A percentile compares a stretch with the other conserved stretches of the same genome.
These are phyloP conservation scores for Saussurea involucrata DNA, from an alignment of 129 eudicot genomes.

Conservation along the genomic window DNA sequence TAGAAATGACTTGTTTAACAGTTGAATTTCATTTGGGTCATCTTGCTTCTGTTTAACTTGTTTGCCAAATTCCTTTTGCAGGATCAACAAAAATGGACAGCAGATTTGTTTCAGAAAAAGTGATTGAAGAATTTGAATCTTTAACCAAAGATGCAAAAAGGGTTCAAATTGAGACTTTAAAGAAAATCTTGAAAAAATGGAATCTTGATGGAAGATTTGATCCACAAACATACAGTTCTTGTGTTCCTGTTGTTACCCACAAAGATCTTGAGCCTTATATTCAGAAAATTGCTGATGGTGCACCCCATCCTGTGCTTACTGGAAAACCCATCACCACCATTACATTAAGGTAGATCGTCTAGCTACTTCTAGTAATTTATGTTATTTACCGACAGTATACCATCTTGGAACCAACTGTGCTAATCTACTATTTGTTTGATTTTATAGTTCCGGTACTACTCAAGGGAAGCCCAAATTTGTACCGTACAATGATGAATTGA, in stretches of 20 bases:
- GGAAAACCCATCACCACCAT: conserved; percentile 63
- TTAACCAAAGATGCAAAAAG: conserved; percentile 71
- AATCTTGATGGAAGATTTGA: conserved; percentile 70
- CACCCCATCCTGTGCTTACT: conserved; percentile 56
- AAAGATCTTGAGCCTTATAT: conserved; percentile 81
- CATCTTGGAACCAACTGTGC: neutral
- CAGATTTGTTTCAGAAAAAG: conserved; percentile 45
- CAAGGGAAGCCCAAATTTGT: conserved; percentile 89
- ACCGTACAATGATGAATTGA: conserved; percentile 72
- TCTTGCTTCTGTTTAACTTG: conserved; percentile 1
- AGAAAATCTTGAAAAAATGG: conserved; percentile 60
- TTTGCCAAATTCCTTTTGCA: neutral
- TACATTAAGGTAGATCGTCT: conserved; percentile 51
- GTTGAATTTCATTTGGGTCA: neutral
- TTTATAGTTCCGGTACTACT: conserved; percentile 72
- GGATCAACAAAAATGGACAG: conserved; percentile 40
- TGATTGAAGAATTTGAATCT: conserved; percentile 68
- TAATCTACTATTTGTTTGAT: neutral
- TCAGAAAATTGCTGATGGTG: conserved; percentile 76
- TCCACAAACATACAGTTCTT: conserved; percentile 46
- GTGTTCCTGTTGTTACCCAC: conserved; percentile 79
- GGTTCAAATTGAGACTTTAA: conserved; percentile 63
- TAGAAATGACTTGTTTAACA: neutral
- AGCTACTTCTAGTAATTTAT: neutral
- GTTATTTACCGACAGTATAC: neutral